A percentile compares a stretch with the other conserved stretches of the same genome.
Conservation (phyloP, 1,284 basidiomycete genomes). For the Tremellales sp. region DNA sequence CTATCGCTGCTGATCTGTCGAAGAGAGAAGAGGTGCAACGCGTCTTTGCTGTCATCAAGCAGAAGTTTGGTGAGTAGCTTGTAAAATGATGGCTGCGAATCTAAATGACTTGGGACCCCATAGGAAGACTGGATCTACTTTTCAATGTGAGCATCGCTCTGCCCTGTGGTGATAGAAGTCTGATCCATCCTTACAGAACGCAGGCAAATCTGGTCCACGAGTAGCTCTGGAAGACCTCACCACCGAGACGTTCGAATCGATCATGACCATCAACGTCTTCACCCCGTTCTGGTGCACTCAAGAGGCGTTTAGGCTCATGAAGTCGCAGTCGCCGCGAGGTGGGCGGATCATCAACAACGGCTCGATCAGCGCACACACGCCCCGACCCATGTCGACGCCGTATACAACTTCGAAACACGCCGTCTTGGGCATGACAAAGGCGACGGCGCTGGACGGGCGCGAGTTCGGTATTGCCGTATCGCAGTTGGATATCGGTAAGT, state of each 20-base stretch:
- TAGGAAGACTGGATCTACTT: constrained; percentile 63
- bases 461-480: constrained; percentile 65
- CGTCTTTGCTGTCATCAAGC: constrained; percentile 57
- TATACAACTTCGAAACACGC: constrained; percentile 75
- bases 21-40: constrained; percentile 58
- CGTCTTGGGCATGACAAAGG: constrained; percentile 68
- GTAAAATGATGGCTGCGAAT: not conserved
- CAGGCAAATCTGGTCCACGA: constrained; percentile 54
- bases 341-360: constrained; percentile 78
- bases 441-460: constrained; percentile 68
- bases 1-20: constrained; percentile 60
- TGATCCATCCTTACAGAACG: constrained; percentile 29
- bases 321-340: constrained; percentile 62
- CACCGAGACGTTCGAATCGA: constrained; percentile 57
- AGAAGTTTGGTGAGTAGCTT: constrained; percentile 54
- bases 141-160: constrained; percentile 59
- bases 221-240: constrained; percentile 61
- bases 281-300: constrained; percentile 44
- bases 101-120: not conserved
- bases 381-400: constrained; percentile 58
- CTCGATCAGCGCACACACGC: constrained; percentile 67
- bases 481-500: constrained; percentile 68
- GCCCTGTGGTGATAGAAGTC: not conserved
- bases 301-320: constrained; percentile 67
- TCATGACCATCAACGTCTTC: constrained; percentile 62